phyloP scores from a whole-genome alignment of 2,329 filamentous ascomycete genomes.

The Uncinocarpus reesii region DNA sequence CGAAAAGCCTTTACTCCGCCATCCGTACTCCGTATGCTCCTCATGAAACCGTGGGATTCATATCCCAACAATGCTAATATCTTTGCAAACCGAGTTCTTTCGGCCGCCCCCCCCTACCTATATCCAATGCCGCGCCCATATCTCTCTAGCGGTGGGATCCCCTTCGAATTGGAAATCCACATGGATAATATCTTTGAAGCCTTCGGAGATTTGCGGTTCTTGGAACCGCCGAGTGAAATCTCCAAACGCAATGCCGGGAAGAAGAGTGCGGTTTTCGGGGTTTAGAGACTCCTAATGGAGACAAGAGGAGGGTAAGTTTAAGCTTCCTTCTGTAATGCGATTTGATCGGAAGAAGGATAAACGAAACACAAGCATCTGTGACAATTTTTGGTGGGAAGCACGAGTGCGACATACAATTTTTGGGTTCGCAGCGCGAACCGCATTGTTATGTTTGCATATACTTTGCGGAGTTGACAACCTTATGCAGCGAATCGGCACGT shows the following conservation, averaged over 20 bases:
- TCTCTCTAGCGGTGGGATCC: constrained; percentile 52
- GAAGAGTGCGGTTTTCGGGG: constrained; percentile 62
- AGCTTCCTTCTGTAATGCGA: neutral
- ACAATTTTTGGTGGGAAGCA: neutral
- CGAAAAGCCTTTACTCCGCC: too few species aligned
- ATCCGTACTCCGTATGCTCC: neutral
- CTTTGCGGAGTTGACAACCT: constrained; percentile 65
- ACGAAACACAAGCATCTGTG: neutral
- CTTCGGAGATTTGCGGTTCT: constrained; percentile 62
- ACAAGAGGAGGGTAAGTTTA: neutral
- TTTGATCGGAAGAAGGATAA: neutral
- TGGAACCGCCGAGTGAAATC: constrained; percentile 64
- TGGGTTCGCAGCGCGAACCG: constrained; percentile 58
- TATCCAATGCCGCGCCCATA: constrained; percentile 73
- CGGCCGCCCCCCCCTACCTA: too few species aligned
- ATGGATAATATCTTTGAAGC: constrained; percentile 68
- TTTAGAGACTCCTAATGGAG: constrained; percentile 51
- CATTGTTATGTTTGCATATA: constrained; percentile 77
- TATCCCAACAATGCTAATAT: neutral
- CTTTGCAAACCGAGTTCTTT: too few species aligned
- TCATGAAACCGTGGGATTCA: too few species aligned
- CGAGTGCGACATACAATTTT: constrained; percentile 26
- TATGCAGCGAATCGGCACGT: constrained; percentile 71
- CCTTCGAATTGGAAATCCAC: constrained; percentile 69
- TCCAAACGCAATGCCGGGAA: constrained; percentile 73